Percentiles rank a stretch among this genome's conserved stretches.
Evolutionary conservation across 2,329 filamentous ascomycete genomes (phyloP).

Genomic region (Fusarium piperis): DNA sequence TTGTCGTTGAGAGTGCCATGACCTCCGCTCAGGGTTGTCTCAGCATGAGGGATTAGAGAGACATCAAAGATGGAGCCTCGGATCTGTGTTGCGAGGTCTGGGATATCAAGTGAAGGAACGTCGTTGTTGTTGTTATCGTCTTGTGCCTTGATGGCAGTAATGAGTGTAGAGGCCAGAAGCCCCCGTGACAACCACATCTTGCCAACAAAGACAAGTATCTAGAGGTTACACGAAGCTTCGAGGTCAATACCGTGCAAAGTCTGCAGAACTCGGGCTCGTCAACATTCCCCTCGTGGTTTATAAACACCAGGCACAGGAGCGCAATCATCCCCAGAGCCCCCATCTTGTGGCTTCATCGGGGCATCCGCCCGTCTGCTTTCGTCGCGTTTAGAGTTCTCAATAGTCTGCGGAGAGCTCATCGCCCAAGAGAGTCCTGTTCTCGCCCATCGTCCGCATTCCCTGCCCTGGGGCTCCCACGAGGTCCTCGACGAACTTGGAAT

Average conservation of each 20-base stretch:
- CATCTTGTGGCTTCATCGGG: slow-evolving; percentile 17
- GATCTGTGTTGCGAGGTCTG: not conserved
- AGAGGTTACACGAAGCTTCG: slow-evolving; percentile 14
- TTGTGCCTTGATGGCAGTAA: slow-evolving; percentile 25
- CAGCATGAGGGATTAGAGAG: not conserved
- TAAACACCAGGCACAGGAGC: slow-evolving; percentile 7
- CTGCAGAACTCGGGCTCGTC: not conserved
- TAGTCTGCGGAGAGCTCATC: slow-evolving; percentile 1
- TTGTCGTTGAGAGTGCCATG: not conserved
- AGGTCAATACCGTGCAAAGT: slow-evolving; percentile 1
- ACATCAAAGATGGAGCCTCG: not conserved
- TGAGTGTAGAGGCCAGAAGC: slow-evolving; percentile 31
- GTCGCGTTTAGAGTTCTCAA: slow-evolving; percentile 27
- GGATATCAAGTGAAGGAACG: not conserved
- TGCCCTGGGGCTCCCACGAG: slow-evolving; percentile 5
- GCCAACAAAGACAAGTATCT: slow-evolving; percentile 23
- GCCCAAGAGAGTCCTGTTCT: slow-evolving; percentile 17
- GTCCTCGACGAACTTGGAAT: slow-evolving; percentile 24
- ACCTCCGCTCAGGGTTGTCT: slow-evolving; percentile 2
- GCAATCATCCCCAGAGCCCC: not conserved
- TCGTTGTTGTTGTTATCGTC: slow-evolving; percentile 12
- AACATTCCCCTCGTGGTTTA: slow-evolving; percentile 15
- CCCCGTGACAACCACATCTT: slow-evolving; percentile 36
- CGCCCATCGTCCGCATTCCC: slow-evolving; percentile 25
- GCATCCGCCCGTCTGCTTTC: slow-evolving; percentile 24